Base-by-base conservation (phyloP, 345 rosid species). In the Syzygium aromaticum region DNA sequence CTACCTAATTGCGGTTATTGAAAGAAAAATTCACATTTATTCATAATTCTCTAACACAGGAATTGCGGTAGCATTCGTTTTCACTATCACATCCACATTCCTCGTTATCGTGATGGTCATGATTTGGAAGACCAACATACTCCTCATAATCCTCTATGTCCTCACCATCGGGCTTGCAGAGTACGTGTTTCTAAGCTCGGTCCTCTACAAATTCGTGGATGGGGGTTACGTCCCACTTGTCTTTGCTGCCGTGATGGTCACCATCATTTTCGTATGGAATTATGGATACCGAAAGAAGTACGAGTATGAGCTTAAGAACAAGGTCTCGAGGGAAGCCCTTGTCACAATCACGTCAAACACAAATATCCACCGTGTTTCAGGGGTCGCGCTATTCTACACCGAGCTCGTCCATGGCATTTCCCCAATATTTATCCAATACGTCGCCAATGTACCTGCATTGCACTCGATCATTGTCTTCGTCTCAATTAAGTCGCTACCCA, bases 51-150 rank as follows among this genome's bases (percentile, higher is more conserved):
- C 11, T 64, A 17, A 67, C 52, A 11, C 89, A 90, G 92, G 93
- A 30, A 88, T 88, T 83, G 92, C 90, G 3, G 93, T 89, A 57
- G 88, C 86, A 33, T 28, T 87, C 5, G 92, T 92, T 61, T 89
- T 90, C 25, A 54, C 77, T 9, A 88, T 92, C 28, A 92, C 90
- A 12, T 89, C 92, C 5, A 6, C 85, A 9, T 63, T 90, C 27
- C 43, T 64, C 11, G 6, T 30, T 16, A 30, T 64, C 21, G 77
- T 64, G 43, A 64, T 64, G 77, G 22, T 64, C 23, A 64, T 92
- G 89, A 89, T 92, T 85, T 92, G 93, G 92, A 90, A 92, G 89
- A 88, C 88, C 21, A 85, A 86, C 63, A 46, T 91, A 30, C 33
- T 92, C 49, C 46, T 88, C 21, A 40, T 90, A 38, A 33, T 92